A percentile compares a stretch with the other conserved stretches of the same genome.
Evolutionary conservation across 495 filamentous ascomycete genomes (phyloP).

Genomic region (Rhypophila decipiens): DNA sequence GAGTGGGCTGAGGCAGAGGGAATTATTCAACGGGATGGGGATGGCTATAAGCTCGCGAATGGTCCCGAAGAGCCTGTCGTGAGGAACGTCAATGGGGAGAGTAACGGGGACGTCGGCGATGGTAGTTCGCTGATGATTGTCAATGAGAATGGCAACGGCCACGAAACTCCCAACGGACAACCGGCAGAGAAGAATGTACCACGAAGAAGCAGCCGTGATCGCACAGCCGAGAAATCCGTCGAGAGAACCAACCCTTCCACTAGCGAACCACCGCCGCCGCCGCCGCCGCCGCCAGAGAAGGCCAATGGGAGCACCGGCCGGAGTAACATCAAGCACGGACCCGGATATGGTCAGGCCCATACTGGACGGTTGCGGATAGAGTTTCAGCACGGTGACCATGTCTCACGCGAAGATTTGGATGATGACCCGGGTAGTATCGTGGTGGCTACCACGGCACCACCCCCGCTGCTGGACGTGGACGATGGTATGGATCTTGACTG

Average conservation of each 20-base stretch:
- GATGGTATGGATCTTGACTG: not conserved
- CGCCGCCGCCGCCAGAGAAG: too few relatives aligned
- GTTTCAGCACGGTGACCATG: too few relatives aligned
- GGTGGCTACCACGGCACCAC: not conserved
- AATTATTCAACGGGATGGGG: conserved; percentile 51
- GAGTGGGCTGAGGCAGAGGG: conserved; percentile 51
- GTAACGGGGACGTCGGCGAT: not conserved
- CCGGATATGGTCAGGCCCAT: too few relatives aligned
- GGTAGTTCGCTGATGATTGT: not conserved
- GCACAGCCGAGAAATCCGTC: not conserved
- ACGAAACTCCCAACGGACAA: not conserved
- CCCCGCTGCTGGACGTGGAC: not conserved
- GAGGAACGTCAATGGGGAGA: not conserved
- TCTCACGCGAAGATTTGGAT: not conserved
- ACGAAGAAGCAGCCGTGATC: not conserved
- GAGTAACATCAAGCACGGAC: too few relatives aligned
- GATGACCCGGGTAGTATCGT: not conserved
- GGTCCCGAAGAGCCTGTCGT: too few relatives aligned
- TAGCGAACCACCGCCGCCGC: too few relatives aligned
- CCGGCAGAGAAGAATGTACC: not conserved
- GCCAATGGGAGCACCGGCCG: too few relatives aligned
- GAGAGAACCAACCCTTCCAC: too few relatives aligned
- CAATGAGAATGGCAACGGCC: not conserved
- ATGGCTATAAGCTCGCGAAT: conserved; percentile 29
- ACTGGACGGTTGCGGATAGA: too few relatives aligned